phyloP scores from a whole-genome alignment of 1,284 basidiomycete genomes.

The Cryptococcus wingfieldii region DNA sequence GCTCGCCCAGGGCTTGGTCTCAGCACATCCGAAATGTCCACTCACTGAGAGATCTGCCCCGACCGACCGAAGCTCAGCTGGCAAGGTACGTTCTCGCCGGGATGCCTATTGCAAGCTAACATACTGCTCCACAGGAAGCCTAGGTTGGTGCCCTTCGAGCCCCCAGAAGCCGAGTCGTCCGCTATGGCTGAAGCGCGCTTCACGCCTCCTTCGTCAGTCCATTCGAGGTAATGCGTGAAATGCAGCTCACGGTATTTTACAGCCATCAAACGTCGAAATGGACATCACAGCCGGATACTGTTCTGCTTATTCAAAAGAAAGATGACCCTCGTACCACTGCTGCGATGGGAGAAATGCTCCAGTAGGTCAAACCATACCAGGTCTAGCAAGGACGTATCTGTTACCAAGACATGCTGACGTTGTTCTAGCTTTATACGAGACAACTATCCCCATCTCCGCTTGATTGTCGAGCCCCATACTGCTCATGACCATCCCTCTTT shows the following conservation, averaged over 20 bases:
- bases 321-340: conserved; percentile 47
- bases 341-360: conserved; percentile 49
- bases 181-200: conserved; percentile 15
- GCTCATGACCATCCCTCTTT: conserved; percentile 35
- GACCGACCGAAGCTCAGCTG: conserved; percentile 15
- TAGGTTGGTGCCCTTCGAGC: conserved; percentile 11
- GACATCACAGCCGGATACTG: conserved; percentile 38
- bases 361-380: conserved; percentile 27
- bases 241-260: neutral
- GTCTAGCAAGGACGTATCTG: too few relatives aligned
- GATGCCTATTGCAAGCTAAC: neutral
- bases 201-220: conserved; percentile 13
- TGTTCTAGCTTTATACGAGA: conserved; percentile 27
- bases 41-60: conserved; percentile 25
- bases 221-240: neutral
- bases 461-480: conserved; percentile 43
- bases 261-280: conserved; percentile 35
- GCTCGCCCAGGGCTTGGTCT: neutral
- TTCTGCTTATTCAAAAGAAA: conserved; percentile 54
- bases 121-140: conserved; percentile 8
- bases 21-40: conserved; percentile 15
- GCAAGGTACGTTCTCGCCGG: conserved; percentile 10
- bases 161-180: conserved; percentile 18
- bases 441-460: conserved; percentile 26
- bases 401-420: too few relatives aligned